Evolutionary conservation across 2,329 filamentous ascomycete species (phyloP), one percentile per base, ranked within the genome.

Genomic region (Ophiostoma ips): DNA sequence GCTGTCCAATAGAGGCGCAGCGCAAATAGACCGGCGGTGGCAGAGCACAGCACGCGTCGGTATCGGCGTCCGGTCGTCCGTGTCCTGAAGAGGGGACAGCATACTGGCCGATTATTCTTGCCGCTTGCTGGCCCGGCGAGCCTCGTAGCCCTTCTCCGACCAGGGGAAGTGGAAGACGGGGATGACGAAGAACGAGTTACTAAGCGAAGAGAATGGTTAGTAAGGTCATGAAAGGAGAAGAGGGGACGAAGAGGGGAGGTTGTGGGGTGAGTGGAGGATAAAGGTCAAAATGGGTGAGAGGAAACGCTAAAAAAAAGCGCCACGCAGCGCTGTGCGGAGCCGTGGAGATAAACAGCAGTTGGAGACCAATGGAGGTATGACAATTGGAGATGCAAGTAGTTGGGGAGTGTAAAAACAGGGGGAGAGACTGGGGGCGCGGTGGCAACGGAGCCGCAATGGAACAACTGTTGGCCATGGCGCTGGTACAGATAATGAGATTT

Each of bases 121-220:
- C 60, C 59, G 24, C 53, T 61, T 63, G 54, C 24, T 43, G 15
- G 40, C 40, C 24, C 24, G 24, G 40, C 81, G 76, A 53, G 63
- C 65, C 65, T 79, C 74, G 55, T 76, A 77, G 49, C 79, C 84
- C 68, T 83, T 84, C 60, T 84, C 83, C 35, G 85, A 90, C 90
- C 90, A 95, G 49, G 89, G 90, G 75, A 95, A 94, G 73, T 95
- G 88, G 60, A 84, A 82, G 55, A 95, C 88, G 48, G 89, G 90
- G 55, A 94, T 79, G 65, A 92, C 75, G 73, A 95, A 92, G 80
- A 95, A 95, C 28, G 77, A 81, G 68, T 82, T 82, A 72, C 87
- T 92, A 28, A 28, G 8, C 5, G 24, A 28, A 28, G 24, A 36
- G 41, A 15, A 34, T 12, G 31, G 40, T 51, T 47, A 49, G 47